phyloP scores from a whole-genome alignment of 164 flowering plant genomes.

The Liquidambar formosana region DNA sequence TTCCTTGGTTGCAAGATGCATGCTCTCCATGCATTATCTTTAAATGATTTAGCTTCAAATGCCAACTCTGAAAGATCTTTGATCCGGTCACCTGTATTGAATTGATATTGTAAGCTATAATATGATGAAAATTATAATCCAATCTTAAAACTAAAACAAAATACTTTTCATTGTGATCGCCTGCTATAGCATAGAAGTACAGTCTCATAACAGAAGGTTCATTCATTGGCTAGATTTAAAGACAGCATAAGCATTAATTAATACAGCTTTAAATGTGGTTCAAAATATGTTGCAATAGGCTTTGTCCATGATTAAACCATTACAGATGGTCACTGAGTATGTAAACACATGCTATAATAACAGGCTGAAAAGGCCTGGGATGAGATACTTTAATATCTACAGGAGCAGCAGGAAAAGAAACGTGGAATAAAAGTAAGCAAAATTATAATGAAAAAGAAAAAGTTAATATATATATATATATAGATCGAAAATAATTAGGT shows the following conservation, averaged over 20 bases:
- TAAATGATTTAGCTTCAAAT: conserved; percentile 58
- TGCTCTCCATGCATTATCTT: conserved; percentile 61
- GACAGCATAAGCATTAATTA: neutral
- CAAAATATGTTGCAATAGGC: neutral
- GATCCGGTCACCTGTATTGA: conserved; percentile 28
- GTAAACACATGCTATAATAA: neutral
- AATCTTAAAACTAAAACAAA: neutral
- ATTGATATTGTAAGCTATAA: neutral
- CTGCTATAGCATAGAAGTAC: neutral
- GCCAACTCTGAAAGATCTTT: conserved; percentile 35
- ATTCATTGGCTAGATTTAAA: neutral
- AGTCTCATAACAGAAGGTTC: conserved; percentile 1
- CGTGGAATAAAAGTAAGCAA: neutral
- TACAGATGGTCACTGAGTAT: neutral
- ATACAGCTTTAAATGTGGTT: neutral
- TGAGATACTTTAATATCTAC: neutral
- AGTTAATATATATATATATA: too few species aligned
- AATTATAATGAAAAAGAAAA: too few species aligned
- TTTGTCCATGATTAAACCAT: neutral
- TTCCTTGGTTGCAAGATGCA: conserved; percentile 1
- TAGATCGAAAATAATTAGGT: too few species aligned
- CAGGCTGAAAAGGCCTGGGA: neutral
- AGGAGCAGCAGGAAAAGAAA: neutral
- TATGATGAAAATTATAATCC: neutral
- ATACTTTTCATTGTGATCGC: neutral